Base-by-base conservation (phyloP, 2,329 filamentous ascomycete genomes). In the Aschersonia sp. region DNA sequence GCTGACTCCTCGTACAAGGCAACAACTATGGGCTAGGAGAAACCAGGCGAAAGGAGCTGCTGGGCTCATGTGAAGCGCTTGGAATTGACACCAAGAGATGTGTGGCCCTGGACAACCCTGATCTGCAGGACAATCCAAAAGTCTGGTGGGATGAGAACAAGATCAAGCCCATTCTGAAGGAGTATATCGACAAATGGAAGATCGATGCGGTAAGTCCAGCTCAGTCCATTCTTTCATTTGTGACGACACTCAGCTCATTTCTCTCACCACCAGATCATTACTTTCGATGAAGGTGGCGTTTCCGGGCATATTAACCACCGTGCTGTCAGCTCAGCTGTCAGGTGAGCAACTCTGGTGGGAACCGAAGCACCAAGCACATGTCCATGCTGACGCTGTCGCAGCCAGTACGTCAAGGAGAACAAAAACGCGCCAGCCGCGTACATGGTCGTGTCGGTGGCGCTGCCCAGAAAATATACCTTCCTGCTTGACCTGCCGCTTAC, bases 281-380 rank as follows among this genome's bases (percentile, higher is more conserved):
- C 64, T 0, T 68, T 68, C 49, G 65, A 68, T 42, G 49, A 62
- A n/a, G 61, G 61, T 30, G 65, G 64, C 12, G 59, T 67, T 5
- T 66, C 63, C 1, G 62, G 63, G 5, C 64, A 68, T 47, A 58
- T 67, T 46, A 67, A 68, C 46, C 65, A 68, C 48, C 51, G 63
- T 22, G 64, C 65, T 12, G 63, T 68, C 45, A 65, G 61, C 53
- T 58, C 58, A 12, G 65, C 63, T 4, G 58, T 68, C 33, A 59
- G 53, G 64, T 67, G 57, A 48, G 58, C 51, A 5, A 12, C 14
- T 31, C 30, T 5, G 14, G 14, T 5, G 9, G 9, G 40, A 14
- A 11, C 1, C 40, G 14, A n/a, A 9, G 5, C 11, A 42, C 40
- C 40, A 9, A 7, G 14, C 10, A 42, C 7, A n/a, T n/a, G 10